Evolutionary conservation across 768 basidiomycete species (phyloP), one percentile per base, ranked within the genome.

Genomic region (Russula virescens): DNA sequence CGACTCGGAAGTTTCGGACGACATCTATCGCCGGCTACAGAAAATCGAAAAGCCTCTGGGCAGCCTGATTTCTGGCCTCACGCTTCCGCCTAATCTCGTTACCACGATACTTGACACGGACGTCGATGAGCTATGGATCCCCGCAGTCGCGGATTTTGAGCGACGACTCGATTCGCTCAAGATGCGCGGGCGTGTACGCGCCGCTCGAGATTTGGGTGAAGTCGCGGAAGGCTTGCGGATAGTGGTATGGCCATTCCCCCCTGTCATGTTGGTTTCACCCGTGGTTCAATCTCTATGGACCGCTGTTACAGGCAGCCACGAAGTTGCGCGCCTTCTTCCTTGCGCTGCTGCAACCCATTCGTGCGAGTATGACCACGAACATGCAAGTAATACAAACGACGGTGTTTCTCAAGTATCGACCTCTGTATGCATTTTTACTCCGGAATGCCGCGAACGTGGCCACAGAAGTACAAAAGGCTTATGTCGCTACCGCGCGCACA

Each of bases 311-410:
- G 94, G 91, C 92, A 47, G 88, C 94, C 2, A 89, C 88, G 2
- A 97, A 97, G 71, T 78, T 98, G 38, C 87, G 94, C 25, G 78
- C 79, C 0, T 94, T 95, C 76, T 93, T 99, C 71, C 78, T 94
- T 23, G 81, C 85, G 1, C 75, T 97, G 23, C 81, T 98, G 68
- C 85, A 87, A 54, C 89, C 96, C 8, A 89, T 97, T 58, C 85
- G 87, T 61, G 78, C 75, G 46, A 93, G 85, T 67, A 87, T 97
- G 65, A 86, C 92, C 14, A 92, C 93, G 8, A 97, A 98, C 71
- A 85, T 98, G 78, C 91, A 94, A 69, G 85, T 97, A 56, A 78
- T 98, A 2, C 97, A 99, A 72, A 89, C 91, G 0, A 87, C 90
- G 1, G 80, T 94, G 3, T 80, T 98, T 42, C 74, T 94, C 65